phyloP scores from a whole-genome alignment of 163 green algal species.

The Scenedesmus sp. region DNA sequence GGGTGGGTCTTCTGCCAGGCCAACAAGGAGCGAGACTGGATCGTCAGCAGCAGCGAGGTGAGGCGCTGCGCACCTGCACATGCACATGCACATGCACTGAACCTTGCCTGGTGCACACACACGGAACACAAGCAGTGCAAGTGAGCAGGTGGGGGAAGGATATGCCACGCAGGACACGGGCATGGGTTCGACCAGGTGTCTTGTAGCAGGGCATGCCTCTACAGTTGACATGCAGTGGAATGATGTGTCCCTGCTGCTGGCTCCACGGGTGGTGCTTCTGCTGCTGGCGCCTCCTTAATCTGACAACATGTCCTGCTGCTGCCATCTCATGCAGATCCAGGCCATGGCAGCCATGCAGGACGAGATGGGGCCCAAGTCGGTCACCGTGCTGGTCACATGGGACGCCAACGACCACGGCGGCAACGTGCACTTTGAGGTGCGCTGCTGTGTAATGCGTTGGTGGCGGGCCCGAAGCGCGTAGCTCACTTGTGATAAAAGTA shows the following conservation, averaged over 20 bases:
- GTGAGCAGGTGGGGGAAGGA: no score
- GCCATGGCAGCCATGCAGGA: slow-evolving; percentile 76
- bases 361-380: slow-evolving; percentile 87
- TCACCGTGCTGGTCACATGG: slow-evolving; percentile 88
- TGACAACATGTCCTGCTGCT: no score
- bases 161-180: no score
- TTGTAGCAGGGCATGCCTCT: no score
- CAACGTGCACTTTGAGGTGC: slow-evolving; percentile 95
- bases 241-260: neutral
- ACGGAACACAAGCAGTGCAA: no score
- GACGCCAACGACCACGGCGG: slow-evolving; percentile 59
- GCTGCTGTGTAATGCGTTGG: neutral
- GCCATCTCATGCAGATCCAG: slow-evolving; percentile 42
- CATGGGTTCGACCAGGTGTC: no score
- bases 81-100: neutral
- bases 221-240: no score
- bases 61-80: no score
- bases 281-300: slow-evolving; percentile 46
- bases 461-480: no score
- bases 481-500: no score
- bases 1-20: slow-evolving; percentile 94
- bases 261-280: neutral
- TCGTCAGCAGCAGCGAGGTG: slow-evolving; percentile 89
- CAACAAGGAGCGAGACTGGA: slow-evolving; percentile 87
- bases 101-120: no score